Evolutionary conservation across 495 filamentous ascomycete genomes (phyloP).

Genomic region (Collariella sp.): DNA sequence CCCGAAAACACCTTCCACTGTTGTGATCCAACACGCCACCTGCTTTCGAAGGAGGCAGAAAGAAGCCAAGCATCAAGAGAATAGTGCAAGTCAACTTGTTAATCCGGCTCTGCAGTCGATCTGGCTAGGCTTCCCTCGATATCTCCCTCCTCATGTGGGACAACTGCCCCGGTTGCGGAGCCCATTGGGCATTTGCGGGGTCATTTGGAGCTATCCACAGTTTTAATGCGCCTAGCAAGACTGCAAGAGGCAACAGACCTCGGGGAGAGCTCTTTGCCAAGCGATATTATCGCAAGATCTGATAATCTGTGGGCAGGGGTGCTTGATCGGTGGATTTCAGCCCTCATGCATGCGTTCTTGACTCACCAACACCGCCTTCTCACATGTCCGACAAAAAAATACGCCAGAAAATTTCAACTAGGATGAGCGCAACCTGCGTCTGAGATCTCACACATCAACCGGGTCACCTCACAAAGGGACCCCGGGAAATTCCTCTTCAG

Average conservation of each 20-base stretch:
- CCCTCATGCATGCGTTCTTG: neutral
- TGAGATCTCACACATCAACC: neutral
- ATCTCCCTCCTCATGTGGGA: no score
- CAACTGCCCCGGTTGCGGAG: neutral
- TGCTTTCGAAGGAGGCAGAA: no score
- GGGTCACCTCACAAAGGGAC: conserved; percentile 7
- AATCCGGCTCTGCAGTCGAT: no score
- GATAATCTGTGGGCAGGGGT: neutral
- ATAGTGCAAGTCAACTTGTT: no score
- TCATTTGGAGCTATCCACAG: no score
- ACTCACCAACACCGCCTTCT: conserved; percentile 8
- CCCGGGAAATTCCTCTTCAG: neutral
- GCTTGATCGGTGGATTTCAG: neutral
- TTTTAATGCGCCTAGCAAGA: no score
- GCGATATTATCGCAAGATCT: neutral
- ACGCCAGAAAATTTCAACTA: neutral
- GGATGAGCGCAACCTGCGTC: neutral
- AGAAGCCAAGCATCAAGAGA: no score
- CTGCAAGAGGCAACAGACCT: no score
- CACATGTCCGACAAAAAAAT: neutral
- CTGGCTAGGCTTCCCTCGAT: neutral
- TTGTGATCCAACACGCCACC: no score
- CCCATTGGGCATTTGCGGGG: neutral
- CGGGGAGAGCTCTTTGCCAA: no score
- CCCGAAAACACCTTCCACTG: neutral